Evolutionary conservation across 768 basidiomycete species (phyloP).

Genomic region (Wakefieldia striispora): DNA sequence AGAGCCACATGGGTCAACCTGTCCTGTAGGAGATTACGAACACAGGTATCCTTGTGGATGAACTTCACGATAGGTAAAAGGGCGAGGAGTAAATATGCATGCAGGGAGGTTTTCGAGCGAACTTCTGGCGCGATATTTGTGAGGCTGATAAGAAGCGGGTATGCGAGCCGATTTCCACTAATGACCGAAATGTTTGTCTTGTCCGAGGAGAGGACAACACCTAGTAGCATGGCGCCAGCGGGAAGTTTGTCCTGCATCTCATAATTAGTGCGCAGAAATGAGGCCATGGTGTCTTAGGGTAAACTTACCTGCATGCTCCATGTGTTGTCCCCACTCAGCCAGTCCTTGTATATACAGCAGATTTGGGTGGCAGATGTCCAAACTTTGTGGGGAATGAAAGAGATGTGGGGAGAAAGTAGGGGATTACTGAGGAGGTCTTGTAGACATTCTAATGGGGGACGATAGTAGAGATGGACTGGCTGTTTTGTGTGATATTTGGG

Average conservation of each 20-base stretch:
- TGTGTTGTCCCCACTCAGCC: slow-evolving; percentile 11
- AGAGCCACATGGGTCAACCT: slow-evolving; percentile 31
- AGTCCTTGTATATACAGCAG: slow-evolving; percentile 11
- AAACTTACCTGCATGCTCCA: slow-evolving; percentile 27
- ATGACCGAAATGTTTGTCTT: slow-evolving; percentile 8
- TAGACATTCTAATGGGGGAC: slow-evolving; percentile 25
- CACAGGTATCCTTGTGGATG: background rate
- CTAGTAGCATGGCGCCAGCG: background rate
- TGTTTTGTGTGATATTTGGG: slow-evolving; percentile 19
- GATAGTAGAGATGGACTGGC: slow-evolving; percentile 27
- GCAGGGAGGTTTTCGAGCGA: background rate
- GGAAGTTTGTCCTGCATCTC: slow-evolving; percentile 1
- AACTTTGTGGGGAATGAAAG: slow-evolving; percentile 15
- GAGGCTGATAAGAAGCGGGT: background rate
- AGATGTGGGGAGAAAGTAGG: slow-evolving; percentile 22
- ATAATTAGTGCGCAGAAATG: slow-evolving; percentile 33
- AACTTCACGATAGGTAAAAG: slow-evolving; percentile 22
- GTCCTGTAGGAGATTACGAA: slow-evolving; percentile 17
- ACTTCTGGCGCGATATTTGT: background rate
- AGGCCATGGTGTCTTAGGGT: background rate
- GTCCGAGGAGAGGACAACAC: slow-evolving; percentile 5
- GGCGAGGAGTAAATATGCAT: slow-evolving; percentile 12
- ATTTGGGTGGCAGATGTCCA: slow-evolving; percentile 10
- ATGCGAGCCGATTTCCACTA: slow-evolving; percentile 9
- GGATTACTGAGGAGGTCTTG: slow-evolving; percentile 6